Base-by-base conservation (phyloP, 164 flowering plant species). In the Litsea cubeba region DNA sequence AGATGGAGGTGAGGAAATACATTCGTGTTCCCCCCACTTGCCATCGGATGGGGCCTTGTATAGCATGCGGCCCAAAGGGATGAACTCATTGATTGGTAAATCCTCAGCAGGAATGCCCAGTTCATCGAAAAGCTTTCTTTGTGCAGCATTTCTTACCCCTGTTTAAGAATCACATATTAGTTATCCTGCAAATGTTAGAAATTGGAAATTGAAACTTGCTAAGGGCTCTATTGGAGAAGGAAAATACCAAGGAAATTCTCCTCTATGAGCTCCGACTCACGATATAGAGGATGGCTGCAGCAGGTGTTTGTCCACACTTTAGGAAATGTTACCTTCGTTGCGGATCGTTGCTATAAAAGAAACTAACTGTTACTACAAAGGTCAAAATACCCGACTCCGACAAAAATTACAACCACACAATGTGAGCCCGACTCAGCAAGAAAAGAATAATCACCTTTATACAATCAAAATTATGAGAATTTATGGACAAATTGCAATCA, bases 1-100 rank as follows among this genome's bases (percentile, higher is more conserved):
- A 23, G 28, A 23, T 63, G 28, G 30, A 63, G 28, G 60, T 54
- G 18, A 18, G 28, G 12, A 71, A 65, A 22, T 89, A 95, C 99
- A 82, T 89, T 95, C 99, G 76, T 95, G 98, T 79, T 95, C 99
- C 7, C 99, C 99, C 99, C 99, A 95, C 80, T 91, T 95, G 62
- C 98, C 98, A 82, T 95, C 97, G 17, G 99, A 95, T 69, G 99
- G 98, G 30, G 99, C 99, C 84, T 92, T 92, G 90, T 93, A 95
- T 32, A 95, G 87, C 63, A 95, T 95, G 51, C 97, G 92, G 0
- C 97, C 95, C 63, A 95, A 83, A 1, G 98, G 90, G 5, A 68
- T 83, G 79, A 95, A 95, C 80, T 91, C 81, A 78, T 95, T 93
- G 67, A 95, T 94, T 4, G 99, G 98, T 51, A 92, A 81, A 80